A percentile compares a stretch with the other conserved stretches of the same genome.
These are phyloP conservation scores for Sporothrix mexicana DNA, from an alignment of 2,329 filamentous ascomycete genomes.

Conservation along the genomic window DNA sequence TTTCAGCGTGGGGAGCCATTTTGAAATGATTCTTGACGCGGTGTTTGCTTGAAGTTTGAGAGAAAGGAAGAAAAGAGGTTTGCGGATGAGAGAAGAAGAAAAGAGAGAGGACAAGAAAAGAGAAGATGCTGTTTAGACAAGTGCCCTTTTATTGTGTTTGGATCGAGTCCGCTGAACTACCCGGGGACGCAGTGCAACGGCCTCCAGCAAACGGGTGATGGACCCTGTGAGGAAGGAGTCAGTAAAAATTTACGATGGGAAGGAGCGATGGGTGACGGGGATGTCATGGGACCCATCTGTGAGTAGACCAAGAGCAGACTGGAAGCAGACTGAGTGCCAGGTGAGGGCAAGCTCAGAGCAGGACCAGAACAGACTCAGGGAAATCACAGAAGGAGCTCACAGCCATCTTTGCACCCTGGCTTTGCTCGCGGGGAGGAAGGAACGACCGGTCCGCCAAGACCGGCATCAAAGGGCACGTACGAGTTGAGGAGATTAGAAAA, in stretches of 20 bases:
- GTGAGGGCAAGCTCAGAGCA: no score
- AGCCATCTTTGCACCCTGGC: no score
- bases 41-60: background rate
- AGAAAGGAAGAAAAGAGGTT: background rate
- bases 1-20: slow-evolving; percentile 89
- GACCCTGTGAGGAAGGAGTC: slow-evolving; percentile 59
- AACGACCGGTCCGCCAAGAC: background rate
- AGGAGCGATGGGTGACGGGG: background rate
- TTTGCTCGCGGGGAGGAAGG: background rate
- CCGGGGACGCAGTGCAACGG: slow-evolving; percentile 89
- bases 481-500: slow-evolving; percentile 98
- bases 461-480: slow-evolving; percentile 59
- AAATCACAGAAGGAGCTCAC: no score
- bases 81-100: background rate
- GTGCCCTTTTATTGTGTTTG: slow-evolving; percentile 59
- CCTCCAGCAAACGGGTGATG: slow-evolving; percentile 96
- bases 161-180: slow-evolving; percentile 76
- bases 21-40: slow-evolving; percentile 32
- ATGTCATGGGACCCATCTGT: background rate
- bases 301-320: no score
- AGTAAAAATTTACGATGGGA: slow-evolving; percentile 17
- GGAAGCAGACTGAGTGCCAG: no score
- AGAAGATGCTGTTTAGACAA: slow-evolving; percentile 3
- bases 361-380: no score
- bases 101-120: slow-evolving; percentile 24